A percentile compares a stretch with the other conserved stretches of the same genome.
phyloP scores from a whole-genome alignment of 306 rosid genomes.

The Begonia fuchsioides region DNA sequence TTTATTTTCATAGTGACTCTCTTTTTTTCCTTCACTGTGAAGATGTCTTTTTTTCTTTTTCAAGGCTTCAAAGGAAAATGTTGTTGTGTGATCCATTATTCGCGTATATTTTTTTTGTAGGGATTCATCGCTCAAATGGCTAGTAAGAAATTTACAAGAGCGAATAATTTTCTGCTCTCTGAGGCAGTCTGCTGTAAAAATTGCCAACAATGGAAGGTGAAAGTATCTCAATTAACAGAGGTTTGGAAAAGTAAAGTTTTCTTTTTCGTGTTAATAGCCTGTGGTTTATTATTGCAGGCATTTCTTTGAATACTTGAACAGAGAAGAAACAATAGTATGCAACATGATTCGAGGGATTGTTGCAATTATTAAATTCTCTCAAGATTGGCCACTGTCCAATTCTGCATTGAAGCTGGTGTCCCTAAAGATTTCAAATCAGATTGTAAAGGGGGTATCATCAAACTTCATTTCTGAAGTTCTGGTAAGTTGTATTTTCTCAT shows the following conservation, averaged over 20 bases:
- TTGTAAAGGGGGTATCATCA: constrained; percentile 27
- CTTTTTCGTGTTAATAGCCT: background rate
- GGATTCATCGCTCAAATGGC: constrained; percentile 67
- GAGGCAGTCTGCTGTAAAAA: constrained; percentile 39
- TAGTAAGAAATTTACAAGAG: constrained; percentile 57
- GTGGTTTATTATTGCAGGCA: constrained; percentile 23
- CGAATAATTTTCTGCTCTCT: constrained; percentile 44
- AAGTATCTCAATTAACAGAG: background rate
- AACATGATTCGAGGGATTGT: constrained; percentile 49
- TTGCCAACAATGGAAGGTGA: constrained; percentile 62
- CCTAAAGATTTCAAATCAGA: constrained; percentile 42
- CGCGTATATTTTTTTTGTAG: constrained; percentile 23
- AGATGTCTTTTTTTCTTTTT: background rate
- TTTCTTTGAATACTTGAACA: constrained; percentile 43
- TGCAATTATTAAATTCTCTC: constrained; percentile 50
- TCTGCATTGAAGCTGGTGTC: constrained; percentile 56
- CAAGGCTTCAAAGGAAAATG: background rate
- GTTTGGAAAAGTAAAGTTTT: background rate
- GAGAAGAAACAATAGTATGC: constrained; percentile 56
- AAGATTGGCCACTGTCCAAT: constrained; percentile 54
- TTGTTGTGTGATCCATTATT: constrained; percentile 1
- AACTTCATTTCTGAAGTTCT: too few species aligned
- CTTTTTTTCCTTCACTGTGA: too few species aligned
- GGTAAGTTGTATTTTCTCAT: too few species aligned
- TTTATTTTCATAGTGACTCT: too few species aligned